A percentile compares a stretch with the other conserved stretches of the same genome.
Evolutionary conservation across 768 basidiomycete species (phyloP).

Genomic region (Nidula microcarpa): DNA sequence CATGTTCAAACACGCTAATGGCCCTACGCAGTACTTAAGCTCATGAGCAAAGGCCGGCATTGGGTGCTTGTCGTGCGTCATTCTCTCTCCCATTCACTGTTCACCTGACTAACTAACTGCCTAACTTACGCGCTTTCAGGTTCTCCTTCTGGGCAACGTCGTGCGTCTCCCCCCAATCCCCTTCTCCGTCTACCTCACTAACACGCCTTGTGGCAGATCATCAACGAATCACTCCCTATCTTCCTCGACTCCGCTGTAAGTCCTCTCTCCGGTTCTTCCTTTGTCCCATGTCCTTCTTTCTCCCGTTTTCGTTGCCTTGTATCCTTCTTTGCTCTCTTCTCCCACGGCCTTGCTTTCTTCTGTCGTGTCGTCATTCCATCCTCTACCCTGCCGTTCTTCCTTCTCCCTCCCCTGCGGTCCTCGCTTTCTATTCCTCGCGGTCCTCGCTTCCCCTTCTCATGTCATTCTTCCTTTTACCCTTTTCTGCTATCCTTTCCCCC

Average conservation of each 20-base stretch:
- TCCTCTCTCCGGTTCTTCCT: slow-evolving; percentile 4
- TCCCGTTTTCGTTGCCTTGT: neutral
- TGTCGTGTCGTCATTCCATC: no score
- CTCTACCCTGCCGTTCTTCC: no score
- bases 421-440: no score
- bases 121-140: slow-evolving; percentile 35
- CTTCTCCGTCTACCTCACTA: neutral
- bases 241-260: slow-evolving; percentile 74
- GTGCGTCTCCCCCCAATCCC: slow-evolving; percentile 38
- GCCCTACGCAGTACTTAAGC: slow-evolving; percentile 20
- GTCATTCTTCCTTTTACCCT: no score
- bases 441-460: no score
- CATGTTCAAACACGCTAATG: neutral
- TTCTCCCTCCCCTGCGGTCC: no score
- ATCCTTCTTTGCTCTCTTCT: neutral
- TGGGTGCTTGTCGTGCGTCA: slow-evolving; percentile 86
- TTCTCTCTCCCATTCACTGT: neutral
- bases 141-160: slow-evolving; percentile 86
- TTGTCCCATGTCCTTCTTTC: no score
- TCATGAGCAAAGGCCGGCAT: slow-evolving; percentile 70
- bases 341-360: no score
- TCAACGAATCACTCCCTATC: slow-evolving; percentile 83
- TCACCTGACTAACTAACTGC: no score
- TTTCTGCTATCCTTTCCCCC: no score
- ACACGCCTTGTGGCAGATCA: slow-evolving; percentile 42